Conservation (phyloP, 202 grass and related monocot species). For the Zoysia matrella region DNA sequence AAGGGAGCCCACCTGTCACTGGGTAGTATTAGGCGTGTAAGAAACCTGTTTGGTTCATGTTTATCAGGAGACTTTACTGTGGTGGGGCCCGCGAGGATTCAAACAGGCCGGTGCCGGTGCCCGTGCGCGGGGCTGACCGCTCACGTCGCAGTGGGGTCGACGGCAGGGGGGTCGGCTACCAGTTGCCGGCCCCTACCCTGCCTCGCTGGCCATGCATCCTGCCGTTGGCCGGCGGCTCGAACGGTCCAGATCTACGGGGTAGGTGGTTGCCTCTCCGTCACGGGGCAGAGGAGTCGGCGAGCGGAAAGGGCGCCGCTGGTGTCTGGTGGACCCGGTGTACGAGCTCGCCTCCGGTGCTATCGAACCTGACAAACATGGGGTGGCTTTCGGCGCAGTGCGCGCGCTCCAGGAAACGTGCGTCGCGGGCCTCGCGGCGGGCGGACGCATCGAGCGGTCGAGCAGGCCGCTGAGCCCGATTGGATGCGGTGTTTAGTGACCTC, state of each 20-base stretch:
- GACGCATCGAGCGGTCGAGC: conserved; percentile 25
- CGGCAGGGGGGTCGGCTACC: conserved; percentile 4
- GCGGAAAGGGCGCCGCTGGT: conserved; percentile 37
- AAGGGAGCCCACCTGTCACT: rapidly evolving
- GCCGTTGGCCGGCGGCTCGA: not conserved
- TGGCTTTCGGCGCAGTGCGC: not conserved
- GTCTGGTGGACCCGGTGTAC: conserved; percentile 3
- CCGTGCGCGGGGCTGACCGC: conserved; percentile 10
- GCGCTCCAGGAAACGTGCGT: not conserved
- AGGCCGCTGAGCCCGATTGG: conserved; percentile 30
- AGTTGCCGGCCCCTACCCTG: not conserved
- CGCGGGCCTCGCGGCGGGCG: not conserved
- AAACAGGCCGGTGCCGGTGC: conserved; percentile 53
- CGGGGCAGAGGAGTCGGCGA: conserved; percentile 36
- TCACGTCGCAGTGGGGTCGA: conserved; percentile 47
- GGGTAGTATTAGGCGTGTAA: rapidly evolving
- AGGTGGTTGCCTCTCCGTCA: conserved; percentile 53
- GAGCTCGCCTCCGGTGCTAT: not conserved
- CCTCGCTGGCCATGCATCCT: conserved; percentile 7
- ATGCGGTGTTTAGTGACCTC: conserved; percentile 37
- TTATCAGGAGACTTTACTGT: conserved; percentile 30
- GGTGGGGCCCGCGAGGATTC: conserved; percentile 37
- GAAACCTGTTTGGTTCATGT: not conserved
- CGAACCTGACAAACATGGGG: conserved; percentile 15
- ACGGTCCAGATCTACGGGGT: not conserved